Evolutionary conservation across 176 grass and related monocot species (phyloP), one percentile per base, ranked within the genome.

Genomic region (Oryza punctata): DNA sequence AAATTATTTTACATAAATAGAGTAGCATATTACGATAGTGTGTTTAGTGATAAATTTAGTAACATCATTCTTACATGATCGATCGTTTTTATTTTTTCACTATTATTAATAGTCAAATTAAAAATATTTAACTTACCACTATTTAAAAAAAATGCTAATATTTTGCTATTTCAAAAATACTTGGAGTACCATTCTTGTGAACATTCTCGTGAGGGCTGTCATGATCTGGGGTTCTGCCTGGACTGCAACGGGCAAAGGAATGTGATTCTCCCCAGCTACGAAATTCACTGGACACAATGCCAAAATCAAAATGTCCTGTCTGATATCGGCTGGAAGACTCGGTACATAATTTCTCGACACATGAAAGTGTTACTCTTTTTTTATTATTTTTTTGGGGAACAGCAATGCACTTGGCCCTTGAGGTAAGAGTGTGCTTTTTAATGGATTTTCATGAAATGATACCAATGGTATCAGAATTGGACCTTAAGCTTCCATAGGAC

Each of bases 1-100:
- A 33, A 33, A 33, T 4, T 4, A 4, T 4, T 33, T 33, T 33
- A 33, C 3, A 33, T 33, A 33, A 33, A 33, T 4, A 33, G 4
- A 33, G 32, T 0, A 4, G 0, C 0, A 33, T 33, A 0, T 0
- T 33, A 33, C 0, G 4, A 33, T 33, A 5, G 0, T 33, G 32
- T 33, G 32, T 33, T 33, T 33, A 33, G 5, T 33, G 32, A 33
- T 33, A 29, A 29, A 29, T 29, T 29, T 29, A 29, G 2, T 2
- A 29, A 29, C 28, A 29, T 29, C 2, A 29, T 1, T 29, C 2
- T 29, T 29, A 29, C 28, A 29, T 1, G 32, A 33, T 33, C 5
- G 5, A 33, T 33, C 32, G 3, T 33, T 0, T 33, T 4, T 33
- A 33, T 33, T 4, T 33, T 33, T 33, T n/a, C n/a, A n/a, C n/a